Evolutionary conservation across 164 flowering plant species (phyloP), one percentile per base, ranked within the genome.

Genomic region (Magnolia sinica): DNA sequence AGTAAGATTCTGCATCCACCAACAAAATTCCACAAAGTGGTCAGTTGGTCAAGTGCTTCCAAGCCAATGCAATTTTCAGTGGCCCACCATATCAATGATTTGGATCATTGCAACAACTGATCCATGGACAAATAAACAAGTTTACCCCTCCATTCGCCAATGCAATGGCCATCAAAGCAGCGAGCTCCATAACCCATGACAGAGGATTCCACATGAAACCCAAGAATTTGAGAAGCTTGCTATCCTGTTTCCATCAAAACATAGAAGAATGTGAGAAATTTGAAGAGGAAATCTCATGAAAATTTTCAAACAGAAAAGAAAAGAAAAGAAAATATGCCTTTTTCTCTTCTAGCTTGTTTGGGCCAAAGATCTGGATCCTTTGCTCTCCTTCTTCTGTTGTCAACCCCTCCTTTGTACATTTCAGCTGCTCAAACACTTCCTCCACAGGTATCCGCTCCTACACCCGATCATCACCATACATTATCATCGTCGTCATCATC

Each of bases 121-220:
- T 37, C 45, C 45, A 0, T 31, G 14, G 45, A 23, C 2, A 20
- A 19, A 18, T 13, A 74, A 18, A 13, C 11, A 7, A 20, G 8
- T 27, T 68, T 87, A 89, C 92, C 77, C 91, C 96, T 79, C 98
- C 98, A 79, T 93, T 89, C 7, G 98, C 94, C 82, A 91, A 80
- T 52, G 50, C 94, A 81, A 93, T 93, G 79, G 96, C 98, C 92
- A 93, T 91, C 74, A 93, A 82, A 4, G 98, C 98, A 4, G 98
- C 96, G 23, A 72, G 19, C 70, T 93, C 98, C 98, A 93, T 93
- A 75, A 91, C 97, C 97, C 95, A 93, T 78, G 97, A 93, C 0
- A 93, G 88, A 80, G 95, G 95, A 82, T 93, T 91, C 98, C 98
- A 93, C 98, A 93, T 93, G 66, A 93, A 91, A 2, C 98, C 94